Base-by-base conservation (phyloP, 2,329 filamentous ascomycete species). In the Trichoderma cornu-damae region DNA sequence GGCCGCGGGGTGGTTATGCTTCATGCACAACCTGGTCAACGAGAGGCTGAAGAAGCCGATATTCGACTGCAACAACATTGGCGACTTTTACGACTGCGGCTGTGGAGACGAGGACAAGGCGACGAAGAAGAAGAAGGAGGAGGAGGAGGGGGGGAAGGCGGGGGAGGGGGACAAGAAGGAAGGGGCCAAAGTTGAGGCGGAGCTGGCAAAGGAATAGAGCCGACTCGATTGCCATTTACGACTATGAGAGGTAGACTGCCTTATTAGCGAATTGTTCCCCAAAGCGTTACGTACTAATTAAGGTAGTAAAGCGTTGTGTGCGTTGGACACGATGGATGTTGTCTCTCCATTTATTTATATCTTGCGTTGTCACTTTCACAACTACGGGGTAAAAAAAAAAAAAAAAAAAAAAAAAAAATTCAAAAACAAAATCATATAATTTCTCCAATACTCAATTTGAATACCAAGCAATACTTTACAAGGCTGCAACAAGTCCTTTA, bases 31-130 rank as follows among this genome's bases (percentile, higher is more conserved):
- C 64, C 72, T 81, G 63, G 85, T 88, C 58, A 88, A 88, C 66
- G 77, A 81, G 71, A 74, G 83, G 56, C 72, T 88, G 30, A 72
- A 80, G 65, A 87, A 88, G 71, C 73, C 77, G 3, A 60, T 77
- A 11, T 88, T 87, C 63, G 83, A 88, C 69, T 88, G 85, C 65
- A 81, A 76, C 58, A 81, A 84, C 28, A 85, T 88, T 66, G 84
- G 84, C 14, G 85, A 88, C 65, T 85, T 86, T 67, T 88, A 88
- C 70, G 85, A 88, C 67, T 88, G 85, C 66, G 85, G 85, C 0
- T 88, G 85, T 65, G 85, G 83, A 12, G 85, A 87, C n/a, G 83
- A 85, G 60, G 77, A 78, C 16, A 76, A 77, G 65, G 76, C 77
- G 64, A 74, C 78, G 61, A 75, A 72, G 65, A 32, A 28, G 12